Conservation (phyloP, 768 basidiomycete species). For the Amanita exitialis region DNA sequence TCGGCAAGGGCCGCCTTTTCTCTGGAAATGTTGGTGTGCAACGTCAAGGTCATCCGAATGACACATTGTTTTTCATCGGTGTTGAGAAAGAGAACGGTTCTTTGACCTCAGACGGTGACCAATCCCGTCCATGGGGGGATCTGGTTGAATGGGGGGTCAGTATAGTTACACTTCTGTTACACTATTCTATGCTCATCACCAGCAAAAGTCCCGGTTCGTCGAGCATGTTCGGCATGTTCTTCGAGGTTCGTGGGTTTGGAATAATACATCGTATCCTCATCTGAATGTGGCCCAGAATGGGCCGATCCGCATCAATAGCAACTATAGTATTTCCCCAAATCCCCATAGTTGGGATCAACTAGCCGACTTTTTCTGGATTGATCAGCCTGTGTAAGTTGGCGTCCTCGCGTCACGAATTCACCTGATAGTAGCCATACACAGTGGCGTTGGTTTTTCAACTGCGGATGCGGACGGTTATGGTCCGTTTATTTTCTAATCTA, state of each 20-base stretch:
- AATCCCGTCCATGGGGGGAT: slow-evolving; percentile 56
- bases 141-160: slow-evolving; percentile 67
- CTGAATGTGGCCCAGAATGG: slow-evolving; percentile 40
- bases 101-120: slow-evolving; percentile 30
- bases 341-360: slow-evolving; percentile 47
- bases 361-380: slow-evolving; percentile 65
- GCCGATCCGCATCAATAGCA: slow-evolving; percentile 44
- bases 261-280: background rate
- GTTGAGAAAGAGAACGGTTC: slow-evolving; percentile 50
- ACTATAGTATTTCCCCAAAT: slow-evolving; percentile 43
- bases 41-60: slow-evolving; percentile 47
- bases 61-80: slow-evolving; percentile 59
- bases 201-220: slow-evolving; percentile 53
- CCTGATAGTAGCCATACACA: slow-evolving; percentile 4
- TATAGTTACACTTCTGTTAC: background rate
- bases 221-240: slow-evolving; percentile 52
- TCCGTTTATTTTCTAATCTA: slow-evolving; percentile 12
- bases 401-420: background rate
- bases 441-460: slow-evolving; percentile 55
- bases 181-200: background rate
- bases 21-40: slow-evolving; percentile 59
- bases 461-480: slow-evolving; percentile 52
- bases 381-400: slow-evolving; percentile 51
- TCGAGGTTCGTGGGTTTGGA: slow-evolving; percentile 39
- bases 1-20: slow-evolving; percentile 32